Percentiles rank a stretch among this genome's conserved stretches.
These are phyloP conservation scores for Catharanthus roseus DNA, from an alignment of 257 asterid species.

Conservation along the genomic window DNA sequence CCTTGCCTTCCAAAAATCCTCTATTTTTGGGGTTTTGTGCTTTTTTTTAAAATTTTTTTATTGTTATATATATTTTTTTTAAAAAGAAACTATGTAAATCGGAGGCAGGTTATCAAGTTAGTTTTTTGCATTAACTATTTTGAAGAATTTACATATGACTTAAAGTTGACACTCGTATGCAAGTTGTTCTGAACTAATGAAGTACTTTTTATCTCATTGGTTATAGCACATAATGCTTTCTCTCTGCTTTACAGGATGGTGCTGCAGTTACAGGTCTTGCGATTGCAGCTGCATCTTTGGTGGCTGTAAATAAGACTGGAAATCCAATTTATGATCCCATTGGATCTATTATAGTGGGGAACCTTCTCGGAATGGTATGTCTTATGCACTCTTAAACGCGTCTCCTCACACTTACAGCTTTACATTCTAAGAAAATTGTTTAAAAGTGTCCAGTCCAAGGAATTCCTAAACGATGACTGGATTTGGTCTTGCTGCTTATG, in stretches of 20 bases:
- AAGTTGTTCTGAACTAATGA: neutral
- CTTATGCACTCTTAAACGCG: conserved; percentile 3
- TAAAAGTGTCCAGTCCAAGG: neutral
- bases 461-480: neutral
- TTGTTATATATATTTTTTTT: no score
- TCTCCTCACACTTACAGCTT: neutral
- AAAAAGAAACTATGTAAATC: no score
- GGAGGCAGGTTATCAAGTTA: neutral
- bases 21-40: no score
- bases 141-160: neutral
- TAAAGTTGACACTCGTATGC: neutral
- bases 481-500: neutral
- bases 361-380: conserved; percentile 92
- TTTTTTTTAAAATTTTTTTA: no score
- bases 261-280: conserved; percentile 98
- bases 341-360: conserved; percentile 91
- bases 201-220: conserved; percentile 11
- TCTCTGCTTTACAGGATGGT: conserved; percentile 65
- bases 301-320: conserved; percentile 88
- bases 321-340: conserved; percentile 92
- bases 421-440: neutral
- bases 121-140: neutral
- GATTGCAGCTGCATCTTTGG: conserved; percentile 93
- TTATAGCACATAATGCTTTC: conserved; percentile 8
- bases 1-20: neutral